Evolutionary conservation across 2,329 filamentous ascomycete species (phyloP).

Genomic region (Lizonia empirigonia): DNA sequence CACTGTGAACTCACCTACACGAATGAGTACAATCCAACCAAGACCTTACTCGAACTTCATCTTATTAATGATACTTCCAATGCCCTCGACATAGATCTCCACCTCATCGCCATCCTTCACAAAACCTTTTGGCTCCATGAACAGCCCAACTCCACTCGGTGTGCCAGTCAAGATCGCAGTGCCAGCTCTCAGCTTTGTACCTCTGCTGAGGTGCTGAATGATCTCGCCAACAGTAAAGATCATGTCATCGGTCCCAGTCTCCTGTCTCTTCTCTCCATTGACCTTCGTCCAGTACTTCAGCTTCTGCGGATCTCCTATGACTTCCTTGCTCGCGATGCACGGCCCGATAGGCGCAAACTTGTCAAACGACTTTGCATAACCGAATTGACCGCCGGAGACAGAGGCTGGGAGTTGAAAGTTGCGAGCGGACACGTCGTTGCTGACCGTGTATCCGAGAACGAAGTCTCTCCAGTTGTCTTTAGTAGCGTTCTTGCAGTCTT

Average conservation of each 20-base stretch:
- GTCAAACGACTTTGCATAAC: slow-evolving; percentile 54
- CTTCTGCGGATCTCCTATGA: slow-evolving; percentile 43
- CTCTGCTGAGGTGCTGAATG: slow-evolving; percentile 52
- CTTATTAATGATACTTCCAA: slow-evolving; percentile 44
- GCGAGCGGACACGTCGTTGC: slow-evolving; percentile 68
- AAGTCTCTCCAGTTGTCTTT: slow-evolving; percentile 64
- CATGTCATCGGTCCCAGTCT: slow-evolving; percentile 54
- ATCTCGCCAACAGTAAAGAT: slow-evolving; percentile 53
- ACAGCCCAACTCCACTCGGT: slow-evolving; percentile 48
- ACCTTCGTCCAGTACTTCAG: slow-evolving; percentile 49
- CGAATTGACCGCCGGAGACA: slow-evolving; percentile 46
- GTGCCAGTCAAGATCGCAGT: slow-evolving; percentile 60
- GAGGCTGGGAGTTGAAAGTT: slow-evolving; percentile 54
- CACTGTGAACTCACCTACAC: background rate
- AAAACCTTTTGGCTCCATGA: slow-evolving; percentile 48
- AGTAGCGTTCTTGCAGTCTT: slow-evolving; percentile 46
- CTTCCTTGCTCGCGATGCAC: slow-evolving; percentile 41
- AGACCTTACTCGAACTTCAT: slow-evolving; percentile 39
- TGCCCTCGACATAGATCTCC: slow-evolving; percentile 42
- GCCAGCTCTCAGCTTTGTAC: slow-evolving; percentile 54
- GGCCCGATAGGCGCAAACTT: slow-evolving; percentile 54
- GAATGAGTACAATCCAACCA: background rate
- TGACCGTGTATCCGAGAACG: slow-evolving; percentile 67
- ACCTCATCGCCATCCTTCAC: slow-evolving; percentile 45
- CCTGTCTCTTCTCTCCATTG: slow-evolving; percentile 54